These are phyloP conservation scores for Eucalyptus albens DNA, from an alignment of 345 rosid species.

Conservation along the genomic window DNA sequence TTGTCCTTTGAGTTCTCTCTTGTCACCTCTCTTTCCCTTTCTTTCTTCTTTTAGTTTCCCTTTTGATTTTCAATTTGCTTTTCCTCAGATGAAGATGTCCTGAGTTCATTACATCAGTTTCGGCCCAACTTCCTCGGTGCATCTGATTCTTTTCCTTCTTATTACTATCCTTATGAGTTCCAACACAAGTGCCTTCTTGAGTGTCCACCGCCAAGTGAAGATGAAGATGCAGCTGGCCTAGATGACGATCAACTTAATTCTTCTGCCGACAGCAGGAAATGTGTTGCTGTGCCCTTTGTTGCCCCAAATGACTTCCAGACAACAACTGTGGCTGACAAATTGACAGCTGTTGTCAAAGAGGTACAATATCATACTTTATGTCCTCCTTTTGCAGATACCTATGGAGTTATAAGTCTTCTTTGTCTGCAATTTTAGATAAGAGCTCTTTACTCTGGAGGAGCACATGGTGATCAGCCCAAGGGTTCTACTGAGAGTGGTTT, in stretches of 20 bases:
- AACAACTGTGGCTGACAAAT: conserved; percentile 23
- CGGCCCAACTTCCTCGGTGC: conserved; percentile 54
- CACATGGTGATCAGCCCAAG: conserved; percentile 3
- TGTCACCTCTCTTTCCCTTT: not conserved
- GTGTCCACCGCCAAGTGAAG: conserved; percentile 24
- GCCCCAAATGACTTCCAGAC: conserved; percentile 37
- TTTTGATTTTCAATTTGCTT: not conserved
- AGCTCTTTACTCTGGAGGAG: conserved; percentile 16
- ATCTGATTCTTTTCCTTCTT: conserved; percentile 43
- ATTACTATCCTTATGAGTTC: conserved; percentile 47
- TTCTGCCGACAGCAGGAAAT: conserved; percentile 29
- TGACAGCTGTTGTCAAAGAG: conserved; percentile 51
- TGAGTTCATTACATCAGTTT: conserved; percentile 52
- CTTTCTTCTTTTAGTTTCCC: not conserved
- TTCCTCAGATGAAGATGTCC: conserved; percentile 70
- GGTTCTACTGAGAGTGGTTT: conserved; percentile 4
- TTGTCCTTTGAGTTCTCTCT: not conserved
- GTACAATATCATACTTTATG: conserved; percentile 16
- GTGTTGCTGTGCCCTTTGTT: conserved; percentile 68
- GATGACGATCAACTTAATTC: conserved; percentile 27
- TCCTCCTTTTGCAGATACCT: not conserved
- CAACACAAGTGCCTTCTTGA: conserved; percentile 53
- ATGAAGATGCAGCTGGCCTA: conserved; percentile 8
- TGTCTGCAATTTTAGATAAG: conserved; percentile 29
- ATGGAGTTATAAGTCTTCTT: not conserved